A percentile compares a stretch with the other conserved stretches of the same genome.
phyloP scores from a whole-genome alignment of 306 rosid genomes.

The Dalbergia oliveri region DNA sequence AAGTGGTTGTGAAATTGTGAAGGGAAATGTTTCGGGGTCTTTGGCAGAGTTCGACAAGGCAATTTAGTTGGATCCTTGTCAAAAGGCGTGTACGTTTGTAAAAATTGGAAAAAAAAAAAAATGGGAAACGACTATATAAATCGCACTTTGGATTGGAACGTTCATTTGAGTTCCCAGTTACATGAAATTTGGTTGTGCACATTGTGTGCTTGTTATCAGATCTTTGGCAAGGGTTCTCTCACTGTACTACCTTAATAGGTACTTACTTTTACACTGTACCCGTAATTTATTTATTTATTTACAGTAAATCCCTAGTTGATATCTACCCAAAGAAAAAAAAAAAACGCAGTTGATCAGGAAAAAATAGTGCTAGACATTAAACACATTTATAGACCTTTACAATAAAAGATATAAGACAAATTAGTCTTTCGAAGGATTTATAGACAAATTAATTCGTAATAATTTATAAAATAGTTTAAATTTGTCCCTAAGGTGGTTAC shows the following conservation, averaged over 20 bases:
- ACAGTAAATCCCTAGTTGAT: too few species aligned
- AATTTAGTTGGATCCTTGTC: constrained; percentile 87
- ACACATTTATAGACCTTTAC: too few species aligned
- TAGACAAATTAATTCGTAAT: too few species aligned
- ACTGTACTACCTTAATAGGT: constrained; percentile 85
- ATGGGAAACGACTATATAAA: background rate
- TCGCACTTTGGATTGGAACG: constrained; percentile 25
- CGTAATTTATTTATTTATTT: background rate
- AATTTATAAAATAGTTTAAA: too few species aligned
- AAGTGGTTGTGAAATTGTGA: constrained; percentile 29
- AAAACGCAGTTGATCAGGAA: too few species aligned
- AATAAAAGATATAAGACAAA: too few species aligned
- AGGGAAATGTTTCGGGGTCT: constrained; percentile 87
- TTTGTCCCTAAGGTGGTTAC: too few species aligned
- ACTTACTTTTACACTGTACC: constrained; percentile 29
- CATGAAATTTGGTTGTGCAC: constrained; percentile 45
- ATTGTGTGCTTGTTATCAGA: constrained; percentile 62
- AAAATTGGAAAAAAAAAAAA: background rate
- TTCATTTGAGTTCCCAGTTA: constrained; percentile 30
- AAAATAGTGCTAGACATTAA: too few species aligned
- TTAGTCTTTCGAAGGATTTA: too few species aligned
- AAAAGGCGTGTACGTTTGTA: constrained; percentile 81
- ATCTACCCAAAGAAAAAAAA: too few species aligned
- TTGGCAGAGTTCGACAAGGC: constrained; percentile 87
- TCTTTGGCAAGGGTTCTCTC: constrained; percentile 98